Evolutionary conservation across 2,329 filamentous ascomycete species (phyloP).

Genomic region (Fusarium algeriense): DNA sequence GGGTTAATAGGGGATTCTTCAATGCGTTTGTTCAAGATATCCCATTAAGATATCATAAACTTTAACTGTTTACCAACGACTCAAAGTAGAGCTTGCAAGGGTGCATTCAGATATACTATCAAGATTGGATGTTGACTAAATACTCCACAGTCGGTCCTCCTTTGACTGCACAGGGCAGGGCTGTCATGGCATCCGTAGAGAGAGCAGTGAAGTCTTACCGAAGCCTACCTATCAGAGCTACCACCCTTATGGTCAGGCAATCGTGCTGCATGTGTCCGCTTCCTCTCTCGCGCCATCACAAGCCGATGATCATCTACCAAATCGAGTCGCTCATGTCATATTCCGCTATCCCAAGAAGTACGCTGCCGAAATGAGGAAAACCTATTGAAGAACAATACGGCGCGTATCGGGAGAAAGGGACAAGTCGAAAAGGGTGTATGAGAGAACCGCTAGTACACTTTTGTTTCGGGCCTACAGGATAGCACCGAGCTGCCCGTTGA

Average conservation of each 20-base stretch:
- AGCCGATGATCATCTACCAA: too few relatives aligned
- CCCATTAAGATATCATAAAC: background rate
- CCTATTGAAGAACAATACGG: background rate
- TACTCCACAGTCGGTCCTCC: rapidly evolving
- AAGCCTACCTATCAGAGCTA: background rate
- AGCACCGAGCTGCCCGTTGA: background rate
- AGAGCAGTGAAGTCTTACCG: background rate
- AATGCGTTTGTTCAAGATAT: background rate
- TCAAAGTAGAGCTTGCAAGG: background rate
- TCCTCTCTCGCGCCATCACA: background rate
- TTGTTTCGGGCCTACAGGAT: rapidly evolving
- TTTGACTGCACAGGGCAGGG: background rate
- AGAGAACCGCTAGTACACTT: rapidly evolving
- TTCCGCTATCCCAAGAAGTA: background rate
- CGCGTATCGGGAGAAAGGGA: too few relatives aligned
- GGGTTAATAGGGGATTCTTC: background rate
- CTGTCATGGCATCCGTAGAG: background rate
- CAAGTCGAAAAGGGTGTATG: rapidly evolving
- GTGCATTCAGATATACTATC: background rate
- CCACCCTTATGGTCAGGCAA: background rate
- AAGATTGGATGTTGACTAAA: background rate
- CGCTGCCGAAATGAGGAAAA: background rate
- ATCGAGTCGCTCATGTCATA: rapidly evolving
- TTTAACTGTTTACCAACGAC: background rate
- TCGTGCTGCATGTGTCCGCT: background rate